phyloP scores from a whole-genome alignment of 2,329 filamentous ascomycete genomes.

The Bipolaris gigantea region DNA sequence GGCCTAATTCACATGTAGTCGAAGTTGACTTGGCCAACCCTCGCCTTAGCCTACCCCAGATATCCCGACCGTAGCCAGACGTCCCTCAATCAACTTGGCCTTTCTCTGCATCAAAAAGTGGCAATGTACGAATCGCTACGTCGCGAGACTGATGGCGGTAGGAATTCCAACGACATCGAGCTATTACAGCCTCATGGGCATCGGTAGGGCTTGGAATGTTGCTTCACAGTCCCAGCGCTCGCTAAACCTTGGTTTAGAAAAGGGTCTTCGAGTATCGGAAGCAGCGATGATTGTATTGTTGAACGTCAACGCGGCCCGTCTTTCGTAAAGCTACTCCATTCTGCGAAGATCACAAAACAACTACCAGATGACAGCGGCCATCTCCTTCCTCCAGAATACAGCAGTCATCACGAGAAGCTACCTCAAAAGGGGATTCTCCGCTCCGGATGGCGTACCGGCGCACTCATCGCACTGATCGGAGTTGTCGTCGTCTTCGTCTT shows the following conservation, averaged over 20 bases:
- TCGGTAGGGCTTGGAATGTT: background rate
- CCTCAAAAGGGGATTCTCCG: too few relatives aligned
- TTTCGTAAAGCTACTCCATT: background rate
- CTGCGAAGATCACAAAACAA: background rate
- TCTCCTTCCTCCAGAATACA: background rate
- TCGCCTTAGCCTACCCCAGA: too few relatives aligned
- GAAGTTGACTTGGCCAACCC: background rate
- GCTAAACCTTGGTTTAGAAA: background rate
- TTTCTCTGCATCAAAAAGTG: background rate
- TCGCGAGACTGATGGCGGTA: background rate
- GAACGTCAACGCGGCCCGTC: background rate
- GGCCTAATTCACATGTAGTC: background rate
- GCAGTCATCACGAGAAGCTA: background rate
- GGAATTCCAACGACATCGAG: background rate
- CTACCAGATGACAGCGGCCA: background rate
- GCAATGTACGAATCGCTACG: background rate
- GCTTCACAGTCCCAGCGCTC: background rate
- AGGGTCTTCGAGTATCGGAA: background rate
- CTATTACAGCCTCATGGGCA: background rate
- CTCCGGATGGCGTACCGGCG: background rate
- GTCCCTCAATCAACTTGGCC: too few relatives aligned
- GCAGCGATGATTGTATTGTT: background rate
- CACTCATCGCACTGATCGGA: background rate
- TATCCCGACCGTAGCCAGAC: background rate
- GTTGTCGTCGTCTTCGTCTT: background rate